Conservation (phyloP, 2,329 filamentous ascomycete genomes). For the Conoideocrella luteorostrata region DNA sequence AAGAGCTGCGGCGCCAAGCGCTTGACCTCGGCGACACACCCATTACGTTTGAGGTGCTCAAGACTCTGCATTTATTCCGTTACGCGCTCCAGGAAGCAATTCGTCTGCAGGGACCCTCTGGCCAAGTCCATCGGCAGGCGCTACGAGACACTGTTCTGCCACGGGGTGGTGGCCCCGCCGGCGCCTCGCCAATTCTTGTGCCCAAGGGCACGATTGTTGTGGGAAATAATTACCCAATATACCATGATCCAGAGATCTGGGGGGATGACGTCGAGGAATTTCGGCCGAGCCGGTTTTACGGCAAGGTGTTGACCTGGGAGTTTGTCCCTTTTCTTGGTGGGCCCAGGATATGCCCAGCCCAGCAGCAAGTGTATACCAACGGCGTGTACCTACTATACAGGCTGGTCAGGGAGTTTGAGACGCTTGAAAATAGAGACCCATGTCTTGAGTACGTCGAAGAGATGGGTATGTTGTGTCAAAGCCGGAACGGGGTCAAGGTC, state of each 20-base stretch:
- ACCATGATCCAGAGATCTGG: slow-evolving; percentile 2
- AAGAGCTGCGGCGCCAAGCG: neutral
- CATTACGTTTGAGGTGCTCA: slow-evolving; percentile 1
- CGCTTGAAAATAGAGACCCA: slow-evolving; percentile 4
- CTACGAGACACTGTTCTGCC: slow-evolving; percentile 8
- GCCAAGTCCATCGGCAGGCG: slow-evolving; percentile 1
- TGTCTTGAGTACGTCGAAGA: slow-evolving; percentile 5
- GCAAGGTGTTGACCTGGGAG: neutral
- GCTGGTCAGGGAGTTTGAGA: neutral
- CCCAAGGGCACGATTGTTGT: neutral
- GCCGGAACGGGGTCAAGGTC: slow-evolving; percentile 2
- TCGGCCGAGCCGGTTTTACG: slow-evolving; percentile 5
- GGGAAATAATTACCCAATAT: slow-evolving; percentile 1
- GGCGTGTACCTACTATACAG: slow-evolving; percentile 2
- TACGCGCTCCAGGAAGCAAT: slow-evolving; percentile 2
- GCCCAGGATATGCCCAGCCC: slow-evolving; percentile 5
- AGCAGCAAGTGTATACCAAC: slow-evolving; percentile 5
- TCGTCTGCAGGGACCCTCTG: slow-evolving; percentile 4
- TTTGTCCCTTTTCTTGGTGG: slow-evolving; percentile 7
- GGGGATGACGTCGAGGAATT: slow-evolving; percentile 3
- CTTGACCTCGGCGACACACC: neutral
- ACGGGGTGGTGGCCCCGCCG: slow-evolving; percentile 1
- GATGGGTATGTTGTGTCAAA: slow-evolving; percentile 3
- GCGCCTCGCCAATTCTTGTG: neutral
- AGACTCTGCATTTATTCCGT: slow-evolving; percentile 3